Conservation (phyloP, 192 early-diverging fungal genomes). For the Jimgerdemannia lactiflua region DNA sequence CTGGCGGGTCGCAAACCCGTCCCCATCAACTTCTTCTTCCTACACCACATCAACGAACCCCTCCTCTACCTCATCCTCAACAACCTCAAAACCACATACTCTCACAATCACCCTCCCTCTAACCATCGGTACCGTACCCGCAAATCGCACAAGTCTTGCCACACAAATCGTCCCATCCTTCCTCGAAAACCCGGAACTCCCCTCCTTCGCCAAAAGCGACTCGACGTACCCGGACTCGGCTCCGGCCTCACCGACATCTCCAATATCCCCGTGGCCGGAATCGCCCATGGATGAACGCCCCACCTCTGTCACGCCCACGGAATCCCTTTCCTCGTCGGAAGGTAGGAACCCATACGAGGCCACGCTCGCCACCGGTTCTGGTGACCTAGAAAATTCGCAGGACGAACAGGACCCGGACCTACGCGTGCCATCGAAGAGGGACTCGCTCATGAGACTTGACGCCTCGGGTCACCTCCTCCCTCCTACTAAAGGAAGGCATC, state of each 20-base stretch:
- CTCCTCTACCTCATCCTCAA: background rate
- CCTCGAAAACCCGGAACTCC: slow-evolving; percentile 11
- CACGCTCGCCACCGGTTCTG: too few species aligned
- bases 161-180: background rate
- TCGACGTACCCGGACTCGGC: slow-evolving; percentile 14
- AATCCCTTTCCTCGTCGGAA: background rate
- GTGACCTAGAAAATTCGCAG: background rate
- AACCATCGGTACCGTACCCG: slow-evolving; percentile 13
- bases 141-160: background rate
- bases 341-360: too few species aligned
- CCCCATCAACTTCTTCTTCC: background rate
- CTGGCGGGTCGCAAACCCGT: background rate
- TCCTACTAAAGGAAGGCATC: background rate
- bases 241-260: slow-evolving; percentile 8
- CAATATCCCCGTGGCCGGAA: background rate
- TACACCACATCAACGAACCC: background rate
- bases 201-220: background rate
- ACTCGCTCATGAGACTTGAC: background rate
- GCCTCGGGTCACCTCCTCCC: background rate
- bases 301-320: background rate
- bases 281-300: background rate
- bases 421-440: background rate
- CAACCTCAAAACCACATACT: background rate
- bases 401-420: background rate
- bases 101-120: slow-evolving; percentile 5